Conservation (phyloP, 768 basidiomycete species). For the Boletus vinaceobasis region DNA sequence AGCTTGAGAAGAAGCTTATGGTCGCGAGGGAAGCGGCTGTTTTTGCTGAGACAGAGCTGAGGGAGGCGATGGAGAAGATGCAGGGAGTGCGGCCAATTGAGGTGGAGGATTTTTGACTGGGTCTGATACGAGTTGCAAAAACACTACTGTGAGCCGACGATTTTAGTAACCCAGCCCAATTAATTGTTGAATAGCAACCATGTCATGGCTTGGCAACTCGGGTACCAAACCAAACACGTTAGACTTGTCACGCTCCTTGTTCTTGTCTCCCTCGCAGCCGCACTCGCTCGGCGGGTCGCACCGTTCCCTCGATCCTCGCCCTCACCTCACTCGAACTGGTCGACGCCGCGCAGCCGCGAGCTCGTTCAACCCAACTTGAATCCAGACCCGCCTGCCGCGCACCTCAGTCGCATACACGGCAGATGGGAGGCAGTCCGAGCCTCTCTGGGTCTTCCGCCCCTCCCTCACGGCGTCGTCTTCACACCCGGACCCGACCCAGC, state of each 20-base stretch:
- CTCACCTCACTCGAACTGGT: not conserved
- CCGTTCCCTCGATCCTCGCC: not conserved
- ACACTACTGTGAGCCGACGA: no score
- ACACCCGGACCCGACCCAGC: not conserved
- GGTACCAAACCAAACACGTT: slow-evolving; percentile 11
- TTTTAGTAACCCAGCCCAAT: no score
- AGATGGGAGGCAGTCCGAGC: slow-evolving; percentile 33
- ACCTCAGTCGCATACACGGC: slow-evolving; percentile 21
- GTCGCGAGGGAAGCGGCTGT: slow-evolving; percentile 69
- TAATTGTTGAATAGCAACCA: not conserved
- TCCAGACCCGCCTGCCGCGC: not conserved
- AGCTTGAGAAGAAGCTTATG: slow-evolving; percentile 70
- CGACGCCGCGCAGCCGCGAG: not conserved
- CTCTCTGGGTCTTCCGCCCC: slow-evolving; percentile 30
- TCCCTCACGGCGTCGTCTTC: slow-evolving; percentile 11
- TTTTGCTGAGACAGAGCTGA: slow-evolving; percentile 71
- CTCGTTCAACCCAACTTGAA: not conserved
- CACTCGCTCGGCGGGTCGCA: slow-evolving; percentile 14
- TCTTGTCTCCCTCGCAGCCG: slow-evolving; percentile 23
- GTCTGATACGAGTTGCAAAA: not conserved
- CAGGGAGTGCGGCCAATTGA: slow-evolving; percentile 51
- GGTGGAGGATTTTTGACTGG: slow-evolving; percentile 29
- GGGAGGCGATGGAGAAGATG: slow-evolving; percentile 70
- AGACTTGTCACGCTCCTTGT: slow-evolving; percentile 19
- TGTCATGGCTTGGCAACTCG: slow-evolving; percentile 22